Conservation (phyloP, 495 filamentous ascomycete genomes). For the Penicillium daleae region DNA sequence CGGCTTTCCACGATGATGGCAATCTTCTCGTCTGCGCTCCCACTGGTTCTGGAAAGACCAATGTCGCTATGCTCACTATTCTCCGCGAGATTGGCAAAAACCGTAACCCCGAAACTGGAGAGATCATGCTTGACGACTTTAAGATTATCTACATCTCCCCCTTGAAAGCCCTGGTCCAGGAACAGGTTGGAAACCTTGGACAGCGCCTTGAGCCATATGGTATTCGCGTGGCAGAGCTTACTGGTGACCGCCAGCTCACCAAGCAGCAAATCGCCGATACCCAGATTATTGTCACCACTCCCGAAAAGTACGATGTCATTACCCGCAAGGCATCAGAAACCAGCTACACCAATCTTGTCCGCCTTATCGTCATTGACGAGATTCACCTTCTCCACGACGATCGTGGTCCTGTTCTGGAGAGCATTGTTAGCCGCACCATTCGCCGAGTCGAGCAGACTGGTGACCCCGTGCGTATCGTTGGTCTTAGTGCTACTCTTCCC, state of each 20-base stretch:
- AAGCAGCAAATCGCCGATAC: conserved; percentile 98
- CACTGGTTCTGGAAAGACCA: conserved; percentile 97
- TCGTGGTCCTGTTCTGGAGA: conserved; percentile 94
- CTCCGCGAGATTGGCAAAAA: conserved; percentile 96
- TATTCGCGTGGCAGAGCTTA: conserved; percentile 89
- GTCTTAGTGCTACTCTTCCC: conserved; percentile 91
- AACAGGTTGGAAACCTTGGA: conserved; percentile 97
- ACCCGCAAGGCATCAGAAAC: conserved; percentile 96
- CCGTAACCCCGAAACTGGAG: conserved; percentile 80
- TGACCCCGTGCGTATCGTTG: conserved; percentile 86
- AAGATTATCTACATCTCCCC: conserved; percentile 98
- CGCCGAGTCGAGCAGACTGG: conserved; percentile 91
- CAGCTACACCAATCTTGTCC: conserved; percentile 94
- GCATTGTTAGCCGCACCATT: conserved; percentile 93
- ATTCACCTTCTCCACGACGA: conserved; percentile 98
- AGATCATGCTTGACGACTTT: conserved; percentile 93
- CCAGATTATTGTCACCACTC: conserved; percentile 97
- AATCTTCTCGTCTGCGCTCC: conserved; percentile 98
- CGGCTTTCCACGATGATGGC: conserved; percentile 91
- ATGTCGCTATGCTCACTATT: conserved; percentile 97
- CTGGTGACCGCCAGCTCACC: conserved; percentile 96
- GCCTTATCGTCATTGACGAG: conserved; percentile 95
- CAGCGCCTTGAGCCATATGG: conserved; percentile 88
- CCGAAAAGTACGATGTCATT: conserved; percentile 99
- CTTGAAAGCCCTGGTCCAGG: conserved; percentile 94